Evolutionary conservation across 2,329 filamentous ascomycete genomes (phyloP).

Genomic region (Scedosporium minutisporum): DNA sequence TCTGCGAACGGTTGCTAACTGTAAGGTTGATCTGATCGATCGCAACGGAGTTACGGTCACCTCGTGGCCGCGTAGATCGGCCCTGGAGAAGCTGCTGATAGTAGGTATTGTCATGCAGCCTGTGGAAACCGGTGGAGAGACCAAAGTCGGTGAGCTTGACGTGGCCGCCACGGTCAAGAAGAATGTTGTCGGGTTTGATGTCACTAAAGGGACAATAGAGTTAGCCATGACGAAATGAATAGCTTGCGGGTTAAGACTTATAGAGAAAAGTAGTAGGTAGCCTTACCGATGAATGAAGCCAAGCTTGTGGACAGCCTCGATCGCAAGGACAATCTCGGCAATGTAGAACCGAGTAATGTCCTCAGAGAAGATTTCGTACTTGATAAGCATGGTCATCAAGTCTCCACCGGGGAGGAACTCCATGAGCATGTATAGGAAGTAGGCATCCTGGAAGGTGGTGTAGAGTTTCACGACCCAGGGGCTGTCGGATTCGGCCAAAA

Average conservation of each 20-base stretch:
- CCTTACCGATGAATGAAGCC: slow-evolving; percentile 95
- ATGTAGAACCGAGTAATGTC: slow-evolving; percentile 99
- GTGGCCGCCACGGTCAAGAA: slow-evolving; percentile 88
- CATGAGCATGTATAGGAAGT: slow-evolving; percentile 98
- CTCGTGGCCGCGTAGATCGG: slow-evolving; percentile 56
- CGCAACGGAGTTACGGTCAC: slow-evolving; percentile 83
- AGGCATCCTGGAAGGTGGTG: slow-evolving; percentile 93
- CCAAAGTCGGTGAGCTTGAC: slow-evolving; percentile 98
- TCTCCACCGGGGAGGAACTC: slow-evolving; percentile 97
- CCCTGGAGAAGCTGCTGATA: slow-evolving; percentile 93
- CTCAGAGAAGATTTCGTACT: slow-evolving; percentile 98
- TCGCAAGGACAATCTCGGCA: slow-evolving; percentile 95
- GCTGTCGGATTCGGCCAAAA: slow-evolving; percentile 96
- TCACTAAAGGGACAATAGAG: slow-evolving; percentile 49
- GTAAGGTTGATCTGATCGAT: slow-evolving; percentile 98
- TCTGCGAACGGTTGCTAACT: slow-evolving; percentile 92
- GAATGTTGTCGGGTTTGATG: slow-evolving; percentile 98
- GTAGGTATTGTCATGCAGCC: slow-evolving; percentile 95
- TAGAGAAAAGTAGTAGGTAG: background rate
- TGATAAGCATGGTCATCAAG: slow-evolving; percentile 99
- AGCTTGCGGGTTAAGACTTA: background rate
- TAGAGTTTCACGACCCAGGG: slow-evolving; percentile 98
- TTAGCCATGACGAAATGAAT: background rate
- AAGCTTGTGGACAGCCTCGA: slow-evolving; percentile 94
- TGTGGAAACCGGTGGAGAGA: slow-evolving; percentile 94